Evolutionary conservation across 768 basidiomycete species (phyloP).

Genomic region (Termitomyces heimii): DNA sequence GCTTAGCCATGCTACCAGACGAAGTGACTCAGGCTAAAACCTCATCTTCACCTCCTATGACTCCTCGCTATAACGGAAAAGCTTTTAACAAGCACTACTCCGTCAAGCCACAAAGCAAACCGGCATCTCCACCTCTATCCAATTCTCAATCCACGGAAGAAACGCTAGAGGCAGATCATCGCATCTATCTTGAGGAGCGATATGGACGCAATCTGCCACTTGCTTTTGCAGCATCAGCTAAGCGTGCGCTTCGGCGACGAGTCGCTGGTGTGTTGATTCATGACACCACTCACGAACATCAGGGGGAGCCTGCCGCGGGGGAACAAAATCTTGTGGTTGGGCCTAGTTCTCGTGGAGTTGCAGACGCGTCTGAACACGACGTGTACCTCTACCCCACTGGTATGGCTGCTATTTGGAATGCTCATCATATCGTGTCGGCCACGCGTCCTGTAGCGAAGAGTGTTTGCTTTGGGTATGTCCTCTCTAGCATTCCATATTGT

Average conservation of each 20-base stretch:
- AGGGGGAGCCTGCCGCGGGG: constrained; percentile 32
- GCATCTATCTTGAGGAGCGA: constrained; percentile 84
- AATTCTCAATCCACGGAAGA: constrained; percentile 29
- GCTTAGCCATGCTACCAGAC: constrained; percentile 64
- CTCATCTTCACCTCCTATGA: constrained; percentile 21
- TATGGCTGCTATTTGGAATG: constrained; percentile 93
- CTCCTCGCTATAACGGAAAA: constrained; percentile 30
- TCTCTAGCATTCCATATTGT: neutral
- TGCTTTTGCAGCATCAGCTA: constrained; percentile 69
- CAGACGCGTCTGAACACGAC: constrained; percentile 73
- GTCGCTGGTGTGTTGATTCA: constrained; percentile 82
- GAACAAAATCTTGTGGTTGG: constrained; percentile 42
- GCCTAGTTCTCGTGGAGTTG: constrained; percentile 63
- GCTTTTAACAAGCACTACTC: constrained; percentile 56
- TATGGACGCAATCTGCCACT: constrained; percentile 89
- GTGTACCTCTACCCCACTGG: constrained; percentile 86
- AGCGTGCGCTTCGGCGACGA: constrained; percentile 79
- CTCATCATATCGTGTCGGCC: constrained; percentile 65
- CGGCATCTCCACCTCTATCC: constrained; percentile 1
- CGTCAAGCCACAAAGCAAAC: constrained; percentile 22
- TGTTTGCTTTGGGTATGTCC: constrained; percentile 85
- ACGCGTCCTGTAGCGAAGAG: constrained; percentile 65
- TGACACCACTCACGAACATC: constrained; percentile 40
- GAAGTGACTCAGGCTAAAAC: constrained; percentile 22
- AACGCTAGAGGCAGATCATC: constrained; percentile 51